phyloP scores from a whole-genome alignment of 371 early-diverging fungal species.

The Dichotomocladium elegans region DNA sequence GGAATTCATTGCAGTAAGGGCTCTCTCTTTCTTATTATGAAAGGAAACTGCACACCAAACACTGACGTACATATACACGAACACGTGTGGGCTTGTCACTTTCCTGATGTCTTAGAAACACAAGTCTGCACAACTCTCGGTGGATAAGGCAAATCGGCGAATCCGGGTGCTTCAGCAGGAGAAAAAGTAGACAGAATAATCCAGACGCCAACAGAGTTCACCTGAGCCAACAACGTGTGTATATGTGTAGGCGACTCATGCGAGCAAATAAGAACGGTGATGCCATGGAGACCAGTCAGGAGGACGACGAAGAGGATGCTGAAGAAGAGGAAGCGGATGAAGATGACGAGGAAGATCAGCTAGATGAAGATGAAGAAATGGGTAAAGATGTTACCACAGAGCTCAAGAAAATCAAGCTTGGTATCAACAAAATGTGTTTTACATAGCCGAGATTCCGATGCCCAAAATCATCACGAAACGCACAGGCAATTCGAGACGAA shows the following conservation, averaged over 20 bases:
- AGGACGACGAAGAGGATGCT: slow-evolving; percentile 12
- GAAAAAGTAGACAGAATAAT: slow-evolving; percentile 10
- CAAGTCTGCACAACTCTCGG: slow-evolving; percentile 12
- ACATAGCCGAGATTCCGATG: background rate
- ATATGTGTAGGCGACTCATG: slow-evolving; percentile 2
- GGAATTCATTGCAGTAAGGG: slow-evolving; percentile 18
- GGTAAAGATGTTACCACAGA: no score
- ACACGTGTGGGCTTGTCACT: background rate
- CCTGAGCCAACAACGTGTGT: no score
- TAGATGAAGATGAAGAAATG: slow-evolving; percentile 21
- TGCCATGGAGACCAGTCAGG: slow-evolving; percentile 13
- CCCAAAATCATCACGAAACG: slow-evolving; percentile 9
- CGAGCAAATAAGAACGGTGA: slow-evolving; percentile 6
- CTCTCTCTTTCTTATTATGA: background rate
- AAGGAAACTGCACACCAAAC: background rate
- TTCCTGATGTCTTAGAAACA: slow-evolving; percentile 9
- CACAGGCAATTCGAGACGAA: slow-evolving; percentile 5
- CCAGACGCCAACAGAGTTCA: no score
- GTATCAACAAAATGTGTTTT: no score
- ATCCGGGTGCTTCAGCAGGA: slow-evolving; percentile 10
- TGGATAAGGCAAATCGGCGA: slow-evolving; percentile 15
- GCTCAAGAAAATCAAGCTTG: no score
- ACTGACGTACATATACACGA: background rate
- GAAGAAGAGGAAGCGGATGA: slow-evolving; percentile 11
- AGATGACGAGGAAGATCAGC: slow-evolving; percentile 14